A percentile compares a stretch with the other conserved stretches of the same genome.
These are phyloP conservation scores for Talaromyces sp. DNA, from an alignment of 2,329 filamentous ascomycete species.

Conservation along the genomic window DNA sequence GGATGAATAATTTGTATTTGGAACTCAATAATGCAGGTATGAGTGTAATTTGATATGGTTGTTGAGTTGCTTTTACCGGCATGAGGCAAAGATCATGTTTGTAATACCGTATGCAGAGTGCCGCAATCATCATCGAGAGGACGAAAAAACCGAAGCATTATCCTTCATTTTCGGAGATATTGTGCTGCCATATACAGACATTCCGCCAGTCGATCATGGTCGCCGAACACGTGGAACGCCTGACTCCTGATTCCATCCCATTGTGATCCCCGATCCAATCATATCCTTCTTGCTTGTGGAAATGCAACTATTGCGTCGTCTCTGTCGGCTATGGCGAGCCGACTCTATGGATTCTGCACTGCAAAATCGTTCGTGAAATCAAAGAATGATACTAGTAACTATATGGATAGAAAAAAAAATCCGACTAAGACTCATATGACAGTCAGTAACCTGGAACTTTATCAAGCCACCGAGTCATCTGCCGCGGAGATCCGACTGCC, in stretches of 20 bases:
- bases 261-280: slow-evolving; percentile 11
- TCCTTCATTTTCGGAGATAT: too few relatives aligned
- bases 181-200: too few relatives aligned
- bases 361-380: background rate
- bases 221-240: slow-evolving; percentile 8
- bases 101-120: too few relatives aligned
- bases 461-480: background rate
- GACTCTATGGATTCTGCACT: background rate
- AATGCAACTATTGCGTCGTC: background rate
- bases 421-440: too few relatives aligned
- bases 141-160: too few relatives aligned
- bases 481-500: background rate
- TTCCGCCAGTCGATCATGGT: background rate
- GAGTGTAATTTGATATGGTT: background rate
- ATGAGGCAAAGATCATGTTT: too few relatives aligned
- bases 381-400: background rate
- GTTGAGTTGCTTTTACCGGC: too few relatives aligned
- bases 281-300: background rate
- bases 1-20: background rate
- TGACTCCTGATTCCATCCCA: background rate
- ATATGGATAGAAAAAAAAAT: too few relatives aligned
- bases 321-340: background rate
- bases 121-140: too few relatives aligned
- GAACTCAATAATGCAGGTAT: background rate
- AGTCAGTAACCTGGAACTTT: too few relatives aligned